phyloP scores from a whole-genome alignment of 345 rosid genomes.

The Citrus glauca region DNA sequence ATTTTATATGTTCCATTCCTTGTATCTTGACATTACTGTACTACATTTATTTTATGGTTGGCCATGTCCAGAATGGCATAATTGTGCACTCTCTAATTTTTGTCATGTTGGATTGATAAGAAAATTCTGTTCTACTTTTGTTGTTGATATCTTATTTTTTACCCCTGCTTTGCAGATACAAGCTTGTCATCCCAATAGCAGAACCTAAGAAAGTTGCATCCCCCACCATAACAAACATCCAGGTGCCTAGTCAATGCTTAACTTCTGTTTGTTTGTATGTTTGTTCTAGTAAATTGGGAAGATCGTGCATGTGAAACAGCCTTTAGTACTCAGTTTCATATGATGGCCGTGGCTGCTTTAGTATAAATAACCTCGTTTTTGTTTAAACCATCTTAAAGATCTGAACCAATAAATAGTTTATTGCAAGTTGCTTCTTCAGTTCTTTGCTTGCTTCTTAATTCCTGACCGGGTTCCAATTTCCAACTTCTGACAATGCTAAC shows the following conservation, averaged over 20 bases:
- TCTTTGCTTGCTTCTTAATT: too few species aligned
- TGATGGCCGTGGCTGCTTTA: background rate
- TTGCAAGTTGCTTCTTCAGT: background rate
- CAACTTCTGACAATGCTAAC: background rate
- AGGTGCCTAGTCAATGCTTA: constrained; percentile 38
- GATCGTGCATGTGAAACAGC: background rate
- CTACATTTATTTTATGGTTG: background rate
- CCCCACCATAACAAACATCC: constrained; percentile 77
- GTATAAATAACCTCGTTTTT: background rate
- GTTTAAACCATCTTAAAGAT: background rate
- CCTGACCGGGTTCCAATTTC: too few species aligned
- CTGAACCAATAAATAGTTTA: background rate
- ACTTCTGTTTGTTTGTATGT: background rate
- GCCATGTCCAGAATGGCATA: background rate
- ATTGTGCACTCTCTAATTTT: background rate
- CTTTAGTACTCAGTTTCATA: too few species aligned
- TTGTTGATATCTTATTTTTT: background rate
- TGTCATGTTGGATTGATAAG: constrained; percentile 11
- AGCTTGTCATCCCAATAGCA: constrained; percentile 74
- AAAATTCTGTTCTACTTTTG: background rate
- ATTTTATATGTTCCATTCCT: background rate
- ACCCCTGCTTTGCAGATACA: constrained; percentile 52
- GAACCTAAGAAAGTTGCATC: constrained; percentile 86
- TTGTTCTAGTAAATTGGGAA: background rate
- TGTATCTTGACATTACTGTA: background rate